phyloP scores from a whole-genome alignment of 148 eudicot genomes.

The Selenicereus undatus region DNA sequence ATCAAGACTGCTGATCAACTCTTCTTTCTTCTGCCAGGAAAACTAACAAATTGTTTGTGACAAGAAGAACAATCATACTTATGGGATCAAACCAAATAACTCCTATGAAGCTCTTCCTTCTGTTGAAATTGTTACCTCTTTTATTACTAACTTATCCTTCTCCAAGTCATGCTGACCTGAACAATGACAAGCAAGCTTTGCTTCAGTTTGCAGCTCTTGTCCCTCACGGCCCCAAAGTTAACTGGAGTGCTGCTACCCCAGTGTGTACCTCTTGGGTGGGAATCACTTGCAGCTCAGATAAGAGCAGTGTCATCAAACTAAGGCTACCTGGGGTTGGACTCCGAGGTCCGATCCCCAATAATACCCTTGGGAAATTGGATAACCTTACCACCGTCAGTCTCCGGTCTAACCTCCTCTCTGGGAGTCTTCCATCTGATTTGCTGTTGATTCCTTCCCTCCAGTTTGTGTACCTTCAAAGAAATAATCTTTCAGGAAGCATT shows the following conservation, averaged over 20 bases:
- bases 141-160: constrained; percentile 24
- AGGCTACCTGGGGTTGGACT: constrained; percentile 84
- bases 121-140: constrained; percentile 26
- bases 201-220: constrained; percentile 63
- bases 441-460: constrained; percentile 68
- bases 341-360: constrained; percentile 57
- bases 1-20: not conserved
- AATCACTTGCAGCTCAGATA: constrained; percentile 51
- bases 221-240: constrained; percentile 71
- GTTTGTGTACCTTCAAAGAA: constrained; percentile 55
- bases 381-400: constrained; percentile 66
- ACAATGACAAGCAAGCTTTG: constrained; percentile 62
- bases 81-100: constrained; percentile 16
- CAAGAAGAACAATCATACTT: constrained; percentile 7
- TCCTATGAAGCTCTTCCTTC: constrained; percentile 46
- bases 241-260: constrained; percentile 52
- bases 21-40: constrained; percentile 25
- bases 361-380: constrained; percentile 60
- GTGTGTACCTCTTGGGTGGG: constrained; percentile 82
- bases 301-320: constrained; percentile 47
- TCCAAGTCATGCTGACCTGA: constrained; percentile 50
- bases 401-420: constrained; percentile 58
- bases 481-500: constrained; percentile 67
- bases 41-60: constrained; percentile 14
- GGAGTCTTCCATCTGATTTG: constrained; percentile 65